Percentiles rank a stretch among this genome's conserved stretches.
These are phyloP conservation scores for Saksenaea vasiformis DNA, from an alignment of 371 early-diverging fungal species.

Conservation along the genomic window DNA sequence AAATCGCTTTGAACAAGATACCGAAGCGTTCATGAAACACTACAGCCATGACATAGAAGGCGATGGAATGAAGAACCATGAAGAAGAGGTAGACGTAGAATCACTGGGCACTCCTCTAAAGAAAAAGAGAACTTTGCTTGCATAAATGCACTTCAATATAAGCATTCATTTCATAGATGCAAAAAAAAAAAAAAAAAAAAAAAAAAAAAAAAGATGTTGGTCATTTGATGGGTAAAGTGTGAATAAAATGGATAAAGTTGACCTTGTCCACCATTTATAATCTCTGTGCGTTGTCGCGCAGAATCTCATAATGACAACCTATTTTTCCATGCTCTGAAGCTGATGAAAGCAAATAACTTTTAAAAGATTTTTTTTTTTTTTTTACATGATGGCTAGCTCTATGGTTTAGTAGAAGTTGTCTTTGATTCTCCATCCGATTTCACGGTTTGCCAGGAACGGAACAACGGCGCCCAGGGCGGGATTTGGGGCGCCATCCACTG, in stretches of 20 bases:
- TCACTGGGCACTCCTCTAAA: constrained; percentile 43
- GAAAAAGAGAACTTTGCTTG: constrained; percentile 41
- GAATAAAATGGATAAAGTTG: too few relatives aligned
- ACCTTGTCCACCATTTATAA: too few relatives aligned
- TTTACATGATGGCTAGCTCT: not conserved
- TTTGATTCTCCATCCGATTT: constrained; percentile 71
- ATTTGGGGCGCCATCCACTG: constrained; percentile 50
- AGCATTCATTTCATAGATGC: too few relatives aligned
- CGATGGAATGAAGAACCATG: constrained; percentile 32
- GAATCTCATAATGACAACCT: too few relatives aligned
- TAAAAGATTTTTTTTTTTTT: too few relatives aligned
- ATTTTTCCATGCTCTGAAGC: too few relatives aligned
- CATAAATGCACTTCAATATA: constrained; percentile 15
- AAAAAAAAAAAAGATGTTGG: too few relatives aligned
- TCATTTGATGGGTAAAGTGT: too few relatives aligned
- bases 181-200: too few relatives aligned
- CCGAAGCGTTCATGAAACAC: constrained; percentile 42
- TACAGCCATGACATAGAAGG: constrained; percentile 38
- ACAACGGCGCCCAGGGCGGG: constrained; percentile 68
- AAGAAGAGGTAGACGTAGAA: constrained; percentile 42
- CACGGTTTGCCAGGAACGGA: constrained; percentile 84
- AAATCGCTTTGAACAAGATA: constrained; percentile 52
- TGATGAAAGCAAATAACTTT: too few relatives aligned
- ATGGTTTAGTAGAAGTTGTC: constrained; percentile 36
- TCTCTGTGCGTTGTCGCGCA: too few relatives aligned